A percentile compares a stretch with the other conserved stretches of the same genome.
These are phyloP conservation scores for Colletotrichum eleusines DNA, from an alignment of 2,329 filamentous ascomycete genomes.

Conservation along the genomic window DNA sequence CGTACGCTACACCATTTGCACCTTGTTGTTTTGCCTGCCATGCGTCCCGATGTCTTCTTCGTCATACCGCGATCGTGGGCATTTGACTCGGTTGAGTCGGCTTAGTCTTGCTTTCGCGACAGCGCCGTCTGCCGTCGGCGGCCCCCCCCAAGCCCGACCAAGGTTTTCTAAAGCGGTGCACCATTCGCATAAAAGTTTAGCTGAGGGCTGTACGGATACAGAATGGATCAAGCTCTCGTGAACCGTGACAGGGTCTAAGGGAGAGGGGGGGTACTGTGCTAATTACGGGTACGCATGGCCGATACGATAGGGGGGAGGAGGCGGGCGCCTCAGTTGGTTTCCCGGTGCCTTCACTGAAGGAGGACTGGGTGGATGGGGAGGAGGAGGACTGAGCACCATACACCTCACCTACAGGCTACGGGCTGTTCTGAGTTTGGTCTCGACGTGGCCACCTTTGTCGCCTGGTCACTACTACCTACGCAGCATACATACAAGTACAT, in stretches of 20 bases:
- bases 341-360: background rate
- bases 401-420: background rate
- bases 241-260: background rate
- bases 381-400: background rate
- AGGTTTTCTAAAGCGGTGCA: background rate
- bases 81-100: background rate
- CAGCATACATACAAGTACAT: too few species aligned
- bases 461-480: constrained; percentile 12
- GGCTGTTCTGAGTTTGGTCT: constrained; percentile 21
- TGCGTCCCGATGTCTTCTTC: background rate
- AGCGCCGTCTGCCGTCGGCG: constrained; percentile 8
- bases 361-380: background rate
- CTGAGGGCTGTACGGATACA: background rate
- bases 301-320: background rate
- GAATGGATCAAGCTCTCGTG: background rate
- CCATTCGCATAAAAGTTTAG: background rate
- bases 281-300: background rate
- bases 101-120: background rate
- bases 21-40: too few species aligned
- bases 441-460: constrained; percentile 23
- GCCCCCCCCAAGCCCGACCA: background rate
- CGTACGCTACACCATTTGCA: background rate
- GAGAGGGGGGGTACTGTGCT: background rate
- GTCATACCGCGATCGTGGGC: too few species aligned
- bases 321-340: background rate